Evolutionary conservation across 225 moss, liverwort and hornwort species (phyloP).

Genomic region (Ulota crispa): DNA sequence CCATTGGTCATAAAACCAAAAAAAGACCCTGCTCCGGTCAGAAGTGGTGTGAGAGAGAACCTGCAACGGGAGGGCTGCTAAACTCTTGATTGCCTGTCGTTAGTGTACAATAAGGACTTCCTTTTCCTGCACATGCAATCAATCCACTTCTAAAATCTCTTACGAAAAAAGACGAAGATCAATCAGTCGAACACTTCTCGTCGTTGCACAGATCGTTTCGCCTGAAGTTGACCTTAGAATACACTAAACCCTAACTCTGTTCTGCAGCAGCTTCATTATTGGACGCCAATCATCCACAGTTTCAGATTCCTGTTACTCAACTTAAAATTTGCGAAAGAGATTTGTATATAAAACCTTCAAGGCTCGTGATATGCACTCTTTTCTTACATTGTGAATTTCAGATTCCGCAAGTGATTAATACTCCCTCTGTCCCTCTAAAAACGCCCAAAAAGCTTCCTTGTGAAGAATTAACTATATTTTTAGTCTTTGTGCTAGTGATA

Average conservation of each 20-base stretch:
- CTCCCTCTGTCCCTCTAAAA: no score
- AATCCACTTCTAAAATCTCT: slow-evolving; percentile 1
- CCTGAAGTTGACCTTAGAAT: neutral
- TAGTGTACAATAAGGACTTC: slow-evolving; percentile 50
- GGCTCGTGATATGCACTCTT: neutral
- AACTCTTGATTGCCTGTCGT: slow-evolving; percentile 24
- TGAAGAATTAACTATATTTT: no score
- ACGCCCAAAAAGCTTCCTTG: no score
- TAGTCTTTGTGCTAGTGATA: no score
- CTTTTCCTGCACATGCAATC: slow-evolving; percentile 44
- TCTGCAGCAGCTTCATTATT: neutral
- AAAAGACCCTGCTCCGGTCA: neutral
- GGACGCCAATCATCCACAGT: neutral
- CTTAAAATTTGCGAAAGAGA: neutral
- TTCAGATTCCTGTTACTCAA: neutral
- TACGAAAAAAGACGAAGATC: neutral
- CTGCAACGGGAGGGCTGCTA: slow-evolving; percentile 26
- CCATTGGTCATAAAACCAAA: no score
- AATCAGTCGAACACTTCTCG: neutral
- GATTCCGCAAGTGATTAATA: neutral
- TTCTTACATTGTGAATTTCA: neutral
- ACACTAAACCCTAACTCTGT: neutral
- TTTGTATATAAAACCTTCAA: neutral
- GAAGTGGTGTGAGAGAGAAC: slow-evolving; percentile 6
- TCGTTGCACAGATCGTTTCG: neutral